Conservation (phyloP, 139 green algal species). For the Chlamydomonas incerta region DNA sequence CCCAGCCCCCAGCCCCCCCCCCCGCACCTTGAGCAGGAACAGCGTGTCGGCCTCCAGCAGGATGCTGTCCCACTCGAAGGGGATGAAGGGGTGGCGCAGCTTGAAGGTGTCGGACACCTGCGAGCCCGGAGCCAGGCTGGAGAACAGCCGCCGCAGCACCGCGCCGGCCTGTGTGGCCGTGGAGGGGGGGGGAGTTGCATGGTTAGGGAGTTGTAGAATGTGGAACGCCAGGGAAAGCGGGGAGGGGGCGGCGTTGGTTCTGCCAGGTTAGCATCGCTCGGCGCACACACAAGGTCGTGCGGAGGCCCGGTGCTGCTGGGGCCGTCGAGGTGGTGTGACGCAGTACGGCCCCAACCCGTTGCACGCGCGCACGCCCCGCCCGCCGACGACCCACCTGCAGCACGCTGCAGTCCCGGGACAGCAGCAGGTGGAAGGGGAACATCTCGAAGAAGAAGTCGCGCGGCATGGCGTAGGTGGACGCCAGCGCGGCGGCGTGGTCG, state of each 20-base stretch:
- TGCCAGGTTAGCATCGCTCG: too few species aligned
- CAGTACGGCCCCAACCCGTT: too few species aligned
- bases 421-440: slow-evolving; percentile 58
- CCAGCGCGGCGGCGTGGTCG: background rate
- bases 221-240: too few species aligned
- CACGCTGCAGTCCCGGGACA: slow-evolving; percentile 34
- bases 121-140: slow-evolving; percentile 4
- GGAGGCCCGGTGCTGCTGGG: too few species aligned
- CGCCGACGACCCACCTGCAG: slow-evolving; percentile 27
- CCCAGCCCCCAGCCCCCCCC: background rate
- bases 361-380: too few species aligned
- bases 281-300: too few species aligned
- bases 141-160: slow-evolving; percentile 6
- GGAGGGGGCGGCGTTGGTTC: too few species aligned
- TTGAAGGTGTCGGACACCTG: slow-evolving; percentile 30
- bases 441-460: slow-evolving; percentile 44
- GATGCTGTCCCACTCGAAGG: slow-evolving; percentile 36
- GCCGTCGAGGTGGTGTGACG: too few species aligned
- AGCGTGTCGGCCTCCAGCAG: slow-evolving; percentile 9
- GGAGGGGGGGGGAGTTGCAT: background rate
- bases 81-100: slow-evolving; percentile 48
- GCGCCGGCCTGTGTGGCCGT: slow-evolving; percentile 1
- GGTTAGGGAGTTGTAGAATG: background rate
- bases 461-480: slow-evolving; percentile 25
- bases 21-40: slow-evolving; percentile 36